Evolutionary conservation across 345 rosid genomes (phyloP).

Genomic region (Abelmoschus esculentus): DNA sequence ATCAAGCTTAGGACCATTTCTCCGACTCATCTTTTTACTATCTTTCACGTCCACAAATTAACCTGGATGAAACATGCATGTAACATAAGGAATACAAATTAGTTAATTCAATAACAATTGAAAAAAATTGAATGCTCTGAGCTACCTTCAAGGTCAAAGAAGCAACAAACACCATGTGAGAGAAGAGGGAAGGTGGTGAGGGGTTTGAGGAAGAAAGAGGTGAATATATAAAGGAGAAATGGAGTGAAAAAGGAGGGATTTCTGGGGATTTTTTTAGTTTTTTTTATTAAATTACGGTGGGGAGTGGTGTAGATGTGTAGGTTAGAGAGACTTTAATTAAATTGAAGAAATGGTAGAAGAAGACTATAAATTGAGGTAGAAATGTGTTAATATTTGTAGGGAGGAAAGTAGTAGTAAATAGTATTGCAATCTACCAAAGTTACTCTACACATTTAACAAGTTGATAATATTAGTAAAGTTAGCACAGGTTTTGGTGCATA

Average conservation of each 20-base stretch:
- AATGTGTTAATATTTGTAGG: slow-evolving; percentile 35
- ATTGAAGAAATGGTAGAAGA: slow-evolving; percentile 45
- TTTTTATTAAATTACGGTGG: slow-evolving; percentile 54
- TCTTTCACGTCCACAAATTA: background rate
- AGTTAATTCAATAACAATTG: background rate
- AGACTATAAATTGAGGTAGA: slow-evolving; percentile 47
- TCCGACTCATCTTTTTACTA: slow-evolving; percentile 54
- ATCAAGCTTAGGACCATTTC: slow-evolving; percentile 76
- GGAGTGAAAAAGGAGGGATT: slow-evolving; percentile 34
- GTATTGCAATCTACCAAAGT: slow-evolving; percentile 18
- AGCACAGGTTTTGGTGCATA: too few species aligned
- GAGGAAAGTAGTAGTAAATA: background rate
- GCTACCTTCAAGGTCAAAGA: too few species aligned
- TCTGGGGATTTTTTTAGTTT: slow-evolving; percentile 22
- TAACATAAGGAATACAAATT: background rate
- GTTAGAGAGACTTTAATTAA: slow-evolving; percentile 28
- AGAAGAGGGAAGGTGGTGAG: background rate
- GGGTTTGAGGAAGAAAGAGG: slow-evolving; percentile 1
- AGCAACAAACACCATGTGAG: too few species aligned
- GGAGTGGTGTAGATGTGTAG: slow-evolving; percentile 45
- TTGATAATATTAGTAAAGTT: background rate
- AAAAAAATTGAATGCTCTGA: too few species aligned
- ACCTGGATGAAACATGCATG: background rate
- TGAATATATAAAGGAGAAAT: slow-evolving; percentile 30
- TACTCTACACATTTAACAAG: background rate